Evolutionary conservation across 257 asterid genomes (phyloP).

Genomic region (Eustoma russellianum): DNA sequence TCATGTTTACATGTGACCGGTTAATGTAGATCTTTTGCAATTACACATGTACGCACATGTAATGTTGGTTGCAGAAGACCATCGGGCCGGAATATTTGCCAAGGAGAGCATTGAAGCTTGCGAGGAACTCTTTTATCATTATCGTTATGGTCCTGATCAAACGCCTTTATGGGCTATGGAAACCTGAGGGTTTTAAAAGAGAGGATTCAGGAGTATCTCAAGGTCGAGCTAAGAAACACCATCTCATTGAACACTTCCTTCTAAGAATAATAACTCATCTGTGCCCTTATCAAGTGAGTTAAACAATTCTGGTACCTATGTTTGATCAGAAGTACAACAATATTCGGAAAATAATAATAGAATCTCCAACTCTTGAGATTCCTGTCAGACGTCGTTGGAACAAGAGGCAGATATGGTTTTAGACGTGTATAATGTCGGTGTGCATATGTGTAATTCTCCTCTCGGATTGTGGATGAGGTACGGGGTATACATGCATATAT

Average conservation of each 20-base stretch:
- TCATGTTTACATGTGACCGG: no score
- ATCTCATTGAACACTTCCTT: conserved; percentile 32
- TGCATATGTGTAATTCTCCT: no score
- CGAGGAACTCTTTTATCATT: conserved; percentile 86
- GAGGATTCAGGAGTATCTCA: conserved; percentile 47
- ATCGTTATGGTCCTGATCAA: conserved; percentile 85
- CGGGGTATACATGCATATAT: no score
- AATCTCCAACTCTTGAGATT: background rate
- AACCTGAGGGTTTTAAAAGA: conserved; percentile 54
- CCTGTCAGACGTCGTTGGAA: background rate
- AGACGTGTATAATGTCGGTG: no score
- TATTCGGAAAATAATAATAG: background rate
- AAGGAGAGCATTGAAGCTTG: conserved; percentile 76
- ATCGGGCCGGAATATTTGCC: conserved; percentile 95
- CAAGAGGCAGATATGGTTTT: background rate
- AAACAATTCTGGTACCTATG: no score
- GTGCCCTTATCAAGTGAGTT: no score
- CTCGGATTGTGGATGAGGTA: no score
- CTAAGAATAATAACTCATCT: no score
- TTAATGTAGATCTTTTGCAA: no score
- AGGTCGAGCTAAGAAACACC: conserved; percentile 91
- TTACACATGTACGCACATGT: conserved; percentile 32
- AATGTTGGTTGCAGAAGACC: conserved; percentile 91
- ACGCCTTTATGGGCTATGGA: conserved; percentile 85
- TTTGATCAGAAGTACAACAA: background rate